Conservation (phyloP, 228 moss, liverwort and hornwort species). For the Sphagnum magellanicum region DNA sequence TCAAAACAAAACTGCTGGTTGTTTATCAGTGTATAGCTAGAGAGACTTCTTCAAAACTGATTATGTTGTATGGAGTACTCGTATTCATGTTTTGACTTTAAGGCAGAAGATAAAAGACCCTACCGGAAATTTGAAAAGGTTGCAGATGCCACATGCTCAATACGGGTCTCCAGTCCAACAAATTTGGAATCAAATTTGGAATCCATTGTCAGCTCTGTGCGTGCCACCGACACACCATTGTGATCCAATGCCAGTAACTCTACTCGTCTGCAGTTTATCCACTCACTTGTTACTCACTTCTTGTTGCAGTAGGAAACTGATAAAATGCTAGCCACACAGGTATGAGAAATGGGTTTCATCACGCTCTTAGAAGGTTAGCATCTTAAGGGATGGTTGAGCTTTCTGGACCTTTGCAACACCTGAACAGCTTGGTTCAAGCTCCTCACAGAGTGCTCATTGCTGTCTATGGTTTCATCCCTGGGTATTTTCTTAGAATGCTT, state of each 20-base stretch:
- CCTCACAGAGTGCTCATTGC: no score
- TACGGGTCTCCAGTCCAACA: constrained; percentile 74
- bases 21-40: not conserved
- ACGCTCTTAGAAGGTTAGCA: constrained; percentile 7
- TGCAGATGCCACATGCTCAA: constrained; percentile 91
- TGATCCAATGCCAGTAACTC: constrained; percentile 52
- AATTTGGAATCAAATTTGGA: constrained; percentile 43
- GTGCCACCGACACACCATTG: constrained; percentile 19
- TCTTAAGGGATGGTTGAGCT: no score
- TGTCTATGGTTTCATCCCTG: no score
- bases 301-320: not conserved
- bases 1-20: not conserved
- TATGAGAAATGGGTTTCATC: not conserved
- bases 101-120: no score
- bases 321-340: not conserved
- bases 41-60: not conserved
- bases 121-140: constrained; percentile 94
- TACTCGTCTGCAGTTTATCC: constrained; percentile 58
- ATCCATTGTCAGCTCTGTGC: constrained; percentile 9
- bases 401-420: no score
- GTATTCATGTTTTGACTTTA: not conserved
- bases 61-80: not conserved
- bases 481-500: no score
- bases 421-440: no score
- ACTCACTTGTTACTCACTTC: not conserved